Conservation (phyloP, 2,329 filamentous ascomycete species). For the Scedosporium boydii region DNA sequence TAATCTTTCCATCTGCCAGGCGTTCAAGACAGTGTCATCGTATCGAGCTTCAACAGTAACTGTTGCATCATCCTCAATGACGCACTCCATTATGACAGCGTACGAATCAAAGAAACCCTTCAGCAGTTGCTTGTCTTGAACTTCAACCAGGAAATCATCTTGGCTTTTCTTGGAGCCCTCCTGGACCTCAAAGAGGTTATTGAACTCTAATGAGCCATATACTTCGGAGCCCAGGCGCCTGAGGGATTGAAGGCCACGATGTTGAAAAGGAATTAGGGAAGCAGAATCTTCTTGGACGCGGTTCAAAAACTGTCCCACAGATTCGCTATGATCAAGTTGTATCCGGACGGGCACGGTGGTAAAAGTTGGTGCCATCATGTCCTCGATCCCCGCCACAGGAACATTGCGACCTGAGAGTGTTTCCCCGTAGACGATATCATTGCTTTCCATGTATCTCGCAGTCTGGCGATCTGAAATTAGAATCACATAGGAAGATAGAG, state of each 20-base stretch:
- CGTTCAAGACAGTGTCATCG: not conserved
- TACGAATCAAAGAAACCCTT: too few relatives aligned
- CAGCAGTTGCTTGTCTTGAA: too few relatives aligned
- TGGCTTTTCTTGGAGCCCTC: not conserved
- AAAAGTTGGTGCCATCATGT: conserved; percentile 17
- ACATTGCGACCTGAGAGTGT: conserved; percentile 16
- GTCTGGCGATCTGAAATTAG: too few relatives aligned
- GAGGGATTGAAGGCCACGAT: conserved; percentile 11
- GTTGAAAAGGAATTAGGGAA: conserved; percentile 13
- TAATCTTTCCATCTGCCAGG: not conserved
- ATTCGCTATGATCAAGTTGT: conserved; percentile 16
- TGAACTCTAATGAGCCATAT: not conserved
- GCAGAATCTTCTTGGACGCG: conserved; percentile 11
- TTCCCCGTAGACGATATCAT: conserved; percentile 21
- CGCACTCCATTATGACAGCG: too few relatives aligned
- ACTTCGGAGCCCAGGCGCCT: not conserved
- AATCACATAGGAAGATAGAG: too few relatives aligned
- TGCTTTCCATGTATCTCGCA: too few relatives aligned
- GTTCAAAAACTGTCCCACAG: conserved; percentile 28
- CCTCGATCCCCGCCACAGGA: conserved; percentile 14
- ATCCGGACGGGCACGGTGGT: conserved; percentile 17
- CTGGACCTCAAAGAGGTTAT: not conserved
- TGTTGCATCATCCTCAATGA: too few relatives aligned
- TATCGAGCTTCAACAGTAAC: not conserved
- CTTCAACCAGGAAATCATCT: not conserved